phyloP scores from a whole-genome alignment of 2,329 filamentous ascomycete species.

The Knoxdaviesia capensis region DNA sequence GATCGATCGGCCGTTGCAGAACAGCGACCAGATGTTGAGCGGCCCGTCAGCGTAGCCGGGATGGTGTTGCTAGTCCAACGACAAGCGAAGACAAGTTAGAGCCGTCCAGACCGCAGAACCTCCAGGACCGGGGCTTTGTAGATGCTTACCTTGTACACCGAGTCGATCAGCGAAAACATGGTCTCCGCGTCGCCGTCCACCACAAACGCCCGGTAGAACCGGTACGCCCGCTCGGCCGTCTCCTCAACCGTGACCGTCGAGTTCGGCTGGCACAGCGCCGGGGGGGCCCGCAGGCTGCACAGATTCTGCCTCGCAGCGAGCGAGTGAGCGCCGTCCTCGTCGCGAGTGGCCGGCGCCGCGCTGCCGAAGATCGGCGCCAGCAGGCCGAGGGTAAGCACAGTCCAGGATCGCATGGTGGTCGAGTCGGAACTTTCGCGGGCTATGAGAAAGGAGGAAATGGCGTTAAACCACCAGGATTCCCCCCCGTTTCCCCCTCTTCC shows the following conservation, averaged over 20 bases:
- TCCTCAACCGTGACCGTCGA: slow-evolving; percentile 14
- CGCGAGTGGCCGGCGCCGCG: slow-evolving; percentile 8
- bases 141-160: slow-evolving; percentile 13
- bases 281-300: slow-evolving; percentile 14
- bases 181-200: slow-evolving; percentile 17
- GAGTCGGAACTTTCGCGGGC: too few species aligned
- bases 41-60: slow-evolving; percentile 16
- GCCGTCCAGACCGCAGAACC: neutral
- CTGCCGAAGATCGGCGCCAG: slow-evolving; percentile 10
- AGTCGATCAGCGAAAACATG: slow-evolving; percentile 20
- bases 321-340: slow-evolving; percentile 1
- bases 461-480: too few species aligned
- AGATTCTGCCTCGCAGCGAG: slow-evolving; percentile 15
- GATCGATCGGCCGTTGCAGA: slow-evolving; percentile 15
- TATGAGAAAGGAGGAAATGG: too few species aligned
- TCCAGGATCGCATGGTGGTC: slow-evolving; percentile 11
- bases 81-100: neutral
- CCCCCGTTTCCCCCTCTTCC: too few species aligned
- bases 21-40: slow-evolving; percentile 16
- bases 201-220: slow-evolving; percentile 20
- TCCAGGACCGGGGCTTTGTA: neutral
- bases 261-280: slow-evolving; percentile 15
- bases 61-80: slow-evolving; percentile 14
- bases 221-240: slow-evolving; percentile 16
- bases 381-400: slow-evolving; percentile 8